These are phyloP conservation scores for Barnettozyma pratensis DNA, from an alignment of 805 yeast species.

Conservation along the genomic window DNA sequence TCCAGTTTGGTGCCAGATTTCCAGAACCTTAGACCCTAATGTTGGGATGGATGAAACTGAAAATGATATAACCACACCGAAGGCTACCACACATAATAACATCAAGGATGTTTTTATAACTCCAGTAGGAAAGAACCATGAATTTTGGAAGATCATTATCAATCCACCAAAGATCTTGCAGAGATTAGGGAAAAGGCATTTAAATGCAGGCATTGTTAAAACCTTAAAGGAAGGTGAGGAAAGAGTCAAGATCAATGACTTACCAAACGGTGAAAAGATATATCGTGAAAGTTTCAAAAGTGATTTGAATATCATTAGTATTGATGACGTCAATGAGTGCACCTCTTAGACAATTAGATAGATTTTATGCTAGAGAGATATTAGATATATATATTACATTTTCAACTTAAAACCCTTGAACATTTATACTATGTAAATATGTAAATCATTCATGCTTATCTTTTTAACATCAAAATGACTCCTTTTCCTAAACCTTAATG, in stretches of 20 bases:
- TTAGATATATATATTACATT: neutral
- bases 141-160: slow-evolving; percentile 49
- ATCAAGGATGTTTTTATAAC: slow-evolving; percentile 9
- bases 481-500: neutral
- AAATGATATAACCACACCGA: neutral
- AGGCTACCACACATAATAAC: neutral
- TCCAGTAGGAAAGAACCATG: slow-evolving; percentile 27
- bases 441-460: neutral
- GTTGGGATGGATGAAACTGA: slow-evolving; percentile 4
- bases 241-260: slow-evolving; percentile 53
- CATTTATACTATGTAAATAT: neutral
- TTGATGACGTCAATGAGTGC: slow-evolving; percentile 20
- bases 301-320: slow-evolving; percentile 22
- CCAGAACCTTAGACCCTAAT: slow-evolving; percentile 27
- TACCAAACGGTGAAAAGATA: slow-evolving; percentile 48
- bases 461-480: neutral
- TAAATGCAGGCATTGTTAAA: slow-evolving; percentile 47
- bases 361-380: neutral
- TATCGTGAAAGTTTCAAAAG: slow-evolving; percentile 22
- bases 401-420: neutral
- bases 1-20: slow-evolving; percentile 31
- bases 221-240: slow-evolving; percentile 44
- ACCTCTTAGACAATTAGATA: too few species aligned
- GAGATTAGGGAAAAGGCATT: slow-evolving; percentile 65
- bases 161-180: slow-evolving; percentile 40